These are phyloP conservation scores for Larix kaempferi DNA, from an alignment of 75 land plant species.

Conservation along the genomic window DNA sequence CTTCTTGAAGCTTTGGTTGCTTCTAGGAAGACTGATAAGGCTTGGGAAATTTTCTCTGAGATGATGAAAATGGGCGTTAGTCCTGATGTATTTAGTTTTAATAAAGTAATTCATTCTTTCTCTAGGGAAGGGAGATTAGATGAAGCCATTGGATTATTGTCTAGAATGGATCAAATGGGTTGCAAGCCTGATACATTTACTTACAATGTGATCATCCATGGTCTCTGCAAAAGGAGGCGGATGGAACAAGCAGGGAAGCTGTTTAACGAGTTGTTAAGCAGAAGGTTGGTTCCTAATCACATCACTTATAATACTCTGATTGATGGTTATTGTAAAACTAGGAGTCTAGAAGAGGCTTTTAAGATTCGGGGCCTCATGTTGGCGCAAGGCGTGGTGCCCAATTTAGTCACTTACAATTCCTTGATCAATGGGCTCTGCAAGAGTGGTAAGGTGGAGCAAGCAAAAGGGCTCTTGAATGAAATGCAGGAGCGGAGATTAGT, in stretches of 20 bases:
- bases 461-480: slow-evolving; percentile 31
- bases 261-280: slow-evolving; percentile 45
- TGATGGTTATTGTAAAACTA: slow-evolving; percentile 57
- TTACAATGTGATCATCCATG: slow-evolving; percentile 46
- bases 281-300: slow-evolving; percentile 27
- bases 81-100: slow-evolving; percentile 42
- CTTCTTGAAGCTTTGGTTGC: slow-evolving; percentile 10
- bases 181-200: slow-evolving; percentile 24
- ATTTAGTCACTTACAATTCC: slow-evolving; percentile 44
- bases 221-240: slow-evolving; percentile 42
- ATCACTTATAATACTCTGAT: slow-evolving; percentile 55
- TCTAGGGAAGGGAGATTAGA: slow-evolving; percentile 44
- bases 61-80: slow-evolving; percentile 1
- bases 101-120: slow-evolving; percentile 50
- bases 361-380: slow-evolving; percentile 24
- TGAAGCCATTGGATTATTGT: slow-evolving; percentile 28
- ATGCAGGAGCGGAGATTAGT: slow-evolving; percentile 32
- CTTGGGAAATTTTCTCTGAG: slow-evolving; percentile 2
- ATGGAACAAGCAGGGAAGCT: slow-evolving; percentile 31
- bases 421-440: slow-evolving; percentile 54
- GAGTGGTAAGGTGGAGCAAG: slow-evolving; percentile 33
- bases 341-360: slow-evolving; percentile 37
- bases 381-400: slow-evolving; percentile 23
- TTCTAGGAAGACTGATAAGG: background rate
- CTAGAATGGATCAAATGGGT: slow-evolving; percentile 27